phyloP scores from a whole-genome alignment of 2,329 filamentous ascomycete genomes.

The Aspergillus sp. region DNA sequence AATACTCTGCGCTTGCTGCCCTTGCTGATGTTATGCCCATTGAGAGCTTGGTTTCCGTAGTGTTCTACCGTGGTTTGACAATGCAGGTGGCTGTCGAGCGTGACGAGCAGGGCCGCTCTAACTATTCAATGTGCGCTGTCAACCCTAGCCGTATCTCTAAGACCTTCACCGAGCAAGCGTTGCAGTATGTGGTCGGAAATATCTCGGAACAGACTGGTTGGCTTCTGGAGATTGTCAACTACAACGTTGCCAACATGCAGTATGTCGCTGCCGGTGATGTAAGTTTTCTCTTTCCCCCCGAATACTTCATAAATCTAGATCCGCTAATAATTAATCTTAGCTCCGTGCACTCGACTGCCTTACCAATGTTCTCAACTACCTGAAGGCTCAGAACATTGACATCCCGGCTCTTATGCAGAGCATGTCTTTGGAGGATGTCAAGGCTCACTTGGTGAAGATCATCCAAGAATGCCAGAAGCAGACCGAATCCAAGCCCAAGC shows the following conservation, averaged over 20 bases:
- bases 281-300: conserved; percentile 18
- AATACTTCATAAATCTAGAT: neutral
- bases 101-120: conserved; percentile 84
- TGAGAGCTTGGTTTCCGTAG: conserved; percentile 93
- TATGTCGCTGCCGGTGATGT: conserved; percentile 61
- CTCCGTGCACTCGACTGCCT: conserved; percentile 60
- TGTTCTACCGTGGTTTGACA: conserved; percentile 97
- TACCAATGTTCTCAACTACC: conserved; percentile 80
- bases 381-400: conserved; percentile 96
- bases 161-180: conserved; percentile 95
- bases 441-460: conserved; percentile 81
- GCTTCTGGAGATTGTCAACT: conserved; percentile 98
- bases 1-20: conserved; percentile 94
- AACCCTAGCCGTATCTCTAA: conserved; percentile 97
- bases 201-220: conserved; percentile 90
- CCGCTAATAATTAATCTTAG: conserved; percentile 13
- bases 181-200: conserved; percentile 95
- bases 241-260: conserved; percentile 66
- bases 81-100: conserved; percentile 99
- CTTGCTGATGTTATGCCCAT: conserved; percentile 99
- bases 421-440: conserved; percentile 81
- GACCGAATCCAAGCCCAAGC: conserved; percentile 80
- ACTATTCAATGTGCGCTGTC: conserved; percentile 99
- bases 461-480: conserved; percentile 81
- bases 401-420: conserved; percentile 87